Base-by-base conservation (phyloP, 108 stramenopile species). In the Epithemia pelagica region DNA sequence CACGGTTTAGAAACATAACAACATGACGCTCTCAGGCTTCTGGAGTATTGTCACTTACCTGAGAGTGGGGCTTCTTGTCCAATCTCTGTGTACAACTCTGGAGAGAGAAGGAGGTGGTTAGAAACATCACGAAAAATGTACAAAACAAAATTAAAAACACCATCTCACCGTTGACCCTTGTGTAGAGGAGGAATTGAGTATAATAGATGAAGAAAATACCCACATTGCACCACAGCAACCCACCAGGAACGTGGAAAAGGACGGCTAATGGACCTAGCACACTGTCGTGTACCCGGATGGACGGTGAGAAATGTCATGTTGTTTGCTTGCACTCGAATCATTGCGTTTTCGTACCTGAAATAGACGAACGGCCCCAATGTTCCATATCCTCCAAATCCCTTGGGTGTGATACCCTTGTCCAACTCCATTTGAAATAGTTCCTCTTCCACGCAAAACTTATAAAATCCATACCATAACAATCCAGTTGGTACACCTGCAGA, bases 361-460 rank as follows among this genome's bases (percentile, higher is more conserved):
- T 63, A 63, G 1, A 54, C 30, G 29, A 76, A 76, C 31, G 71
- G 69, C 0, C 65, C 28, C 58, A 79, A 57, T 21, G 74, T 75
- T 28, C 78, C 82, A 70, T 67, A 79, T 22, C 82, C 82, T 1
- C 82, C 82, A 61, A 65, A 69, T 37, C 82, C 78, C 29, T 27
- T 52, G 8, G 73, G 69, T 25, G 53, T 32, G 21, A 70, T 70
- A 10, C 58, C 68, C 10, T 32, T n/a, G 1, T 62, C 37, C 7
- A 82, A 57, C 46, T 82, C 82, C 51, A 63, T 51, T 55, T 82
- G 69, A 18, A 73, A 67, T 33, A 82, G 33, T 57, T 82, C 82
- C 30, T 82, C 78, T 33, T 82, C 82, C 15, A 82, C 75, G 0
- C 58, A 65, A 61, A 77, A 82, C 58, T 78, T 79, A 63, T 79